Evolutionary conservation across 2,329 filamentous ascomycete species (phyloP), one percentile per base, ranked within the genome.

Genomic region (Trichophyton benhamiae): DNA sequence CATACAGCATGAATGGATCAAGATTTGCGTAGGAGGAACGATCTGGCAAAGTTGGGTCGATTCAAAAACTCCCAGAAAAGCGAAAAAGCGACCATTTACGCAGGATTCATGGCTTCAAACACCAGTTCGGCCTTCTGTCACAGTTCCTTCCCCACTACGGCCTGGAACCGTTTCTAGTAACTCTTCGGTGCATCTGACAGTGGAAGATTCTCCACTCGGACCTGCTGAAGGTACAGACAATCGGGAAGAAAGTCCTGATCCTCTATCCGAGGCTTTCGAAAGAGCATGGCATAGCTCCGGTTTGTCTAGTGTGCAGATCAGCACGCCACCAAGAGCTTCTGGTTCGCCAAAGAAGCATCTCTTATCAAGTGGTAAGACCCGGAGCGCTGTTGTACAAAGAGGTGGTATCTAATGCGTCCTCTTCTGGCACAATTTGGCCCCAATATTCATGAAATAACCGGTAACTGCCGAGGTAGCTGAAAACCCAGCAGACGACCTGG

Each of bases 221-320:
- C 1, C 52, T 25, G n/a, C 20, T 2, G 13, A 8, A 4, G n/a
- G 25, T n/a, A 5, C 5, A 17, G 15, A 33, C 15, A 36, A 44
- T 3, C 33, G 55, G 11, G 61, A 60, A 9, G 63, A 65, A 44
- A 63, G 64, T 41, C 61, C 62, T 11, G 67, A 67, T 22, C 63
- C 64, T 3, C 60, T 67, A 11, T 62, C 62, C 22, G 64, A 65
- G 17, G 65, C 63, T 9, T 65, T 61, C 27, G 64, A 63, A 25
- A 55, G 61, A 6, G 59, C 61, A 33, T 63, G 61, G 58, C 48
- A 46, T 3, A 46, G 49, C 22, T 60, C 63, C 2, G 65, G 63
- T 13, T 63, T 68, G 25, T 67, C 67, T 7, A 53, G 66, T 4
- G 65, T 68, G 41, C 62, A 64, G 53, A 60, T 65, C 2, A 63